phyloP scores from a whole-genome alignment of 2,329 filamentous ascomycete species.

The Helotiales sp. region DNA sequence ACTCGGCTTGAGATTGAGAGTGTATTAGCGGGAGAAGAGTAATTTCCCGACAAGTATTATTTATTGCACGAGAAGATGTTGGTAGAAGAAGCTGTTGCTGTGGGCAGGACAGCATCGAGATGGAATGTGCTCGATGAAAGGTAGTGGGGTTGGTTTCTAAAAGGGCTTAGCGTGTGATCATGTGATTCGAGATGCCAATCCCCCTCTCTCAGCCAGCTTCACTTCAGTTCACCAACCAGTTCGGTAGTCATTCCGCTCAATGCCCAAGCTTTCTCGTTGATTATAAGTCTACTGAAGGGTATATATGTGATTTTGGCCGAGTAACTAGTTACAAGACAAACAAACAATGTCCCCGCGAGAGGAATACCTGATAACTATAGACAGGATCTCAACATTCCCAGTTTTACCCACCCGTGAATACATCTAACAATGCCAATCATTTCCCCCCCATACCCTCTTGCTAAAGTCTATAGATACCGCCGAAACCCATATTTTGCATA shows the following conservation, averaged over 20 bases:
- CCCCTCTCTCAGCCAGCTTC: not conserved
- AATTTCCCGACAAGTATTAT: not conserved
- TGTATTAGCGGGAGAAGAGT: not conserved
- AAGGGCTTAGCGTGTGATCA: not conserved
- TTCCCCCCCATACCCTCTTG: not conserved
- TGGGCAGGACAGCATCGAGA: not conserved
- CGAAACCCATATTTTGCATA: not conserved
- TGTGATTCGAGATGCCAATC: not conserved
- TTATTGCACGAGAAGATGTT: not conserved
- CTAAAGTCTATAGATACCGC: not conserved
- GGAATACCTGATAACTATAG: not conserved
- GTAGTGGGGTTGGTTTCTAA: not conserved
- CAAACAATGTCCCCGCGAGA: not conserved
- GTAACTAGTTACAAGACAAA: not conserved
- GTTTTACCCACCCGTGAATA: not conserved
- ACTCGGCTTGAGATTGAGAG: no score
- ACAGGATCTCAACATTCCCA: not conserved
- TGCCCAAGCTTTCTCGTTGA: not conserved
- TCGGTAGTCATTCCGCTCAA: not conserved
- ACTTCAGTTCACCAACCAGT: not conserved
- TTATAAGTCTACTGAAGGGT: not conserved
- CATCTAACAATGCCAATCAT: not conserved
- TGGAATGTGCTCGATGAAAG: slow-evolving; percentile 9
- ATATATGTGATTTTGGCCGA: not conserved
- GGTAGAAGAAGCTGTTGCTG: not conserved